Evolutionary conservation across 1,139 yeast genomes (phyloP).

Genomic region (Eremothecium gossypii): DNA sequence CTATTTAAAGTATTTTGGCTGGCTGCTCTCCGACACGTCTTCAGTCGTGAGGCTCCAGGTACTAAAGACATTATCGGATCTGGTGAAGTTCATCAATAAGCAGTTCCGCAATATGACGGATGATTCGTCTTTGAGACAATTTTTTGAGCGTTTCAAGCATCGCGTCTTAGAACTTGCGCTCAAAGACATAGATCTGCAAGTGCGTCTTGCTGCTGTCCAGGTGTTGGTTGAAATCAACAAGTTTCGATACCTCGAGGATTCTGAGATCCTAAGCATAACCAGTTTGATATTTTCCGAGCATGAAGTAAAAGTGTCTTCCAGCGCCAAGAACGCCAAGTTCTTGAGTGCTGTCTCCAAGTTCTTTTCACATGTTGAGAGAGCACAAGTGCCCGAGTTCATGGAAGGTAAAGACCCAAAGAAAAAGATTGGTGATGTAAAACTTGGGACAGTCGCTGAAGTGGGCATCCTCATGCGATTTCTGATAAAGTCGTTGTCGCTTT

Average conservation of each 20-base stretch:
- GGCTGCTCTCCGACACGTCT: conserved; percentile 69
- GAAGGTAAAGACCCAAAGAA: conserved; percentile 32
- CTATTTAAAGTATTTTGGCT: conserved; percentile 70
- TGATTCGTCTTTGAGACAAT: conserved; percentile 49
- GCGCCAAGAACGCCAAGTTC: conserved; percentile 28
- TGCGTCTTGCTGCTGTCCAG: conserved; percentile 43
- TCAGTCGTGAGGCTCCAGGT: conserved; percentile 58
- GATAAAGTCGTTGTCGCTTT: conserved; percentile 29
- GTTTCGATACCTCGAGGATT: conserved; percentile 54
- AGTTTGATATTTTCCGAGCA: conserved; percentile 40
- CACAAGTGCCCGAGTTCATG: conserved; percentile 30
- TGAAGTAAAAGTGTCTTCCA: conserved; percentile 25
- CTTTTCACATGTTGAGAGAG: conserved; percentile 33
- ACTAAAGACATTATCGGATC: conserved; percentile 39
- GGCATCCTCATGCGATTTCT: conserved; percentile 34
- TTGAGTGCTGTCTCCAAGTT: conserved; percentile 38
- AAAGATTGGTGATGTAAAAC: conserved; percentile 24
- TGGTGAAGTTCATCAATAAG: conserved; percentile 39
- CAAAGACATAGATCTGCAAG: conserved; percentile 44
- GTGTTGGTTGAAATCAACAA: conserved; percentile 49
- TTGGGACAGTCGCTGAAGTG: conserved; percentile 26
- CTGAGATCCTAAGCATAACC: conserved; percentile 38
- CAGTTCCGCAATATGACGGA: conserved; percentile 30
- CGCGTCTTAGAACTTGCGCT: conserved; percentile 57
- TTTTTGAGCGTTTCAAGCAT: conserved; percentile 58